Conservation (phyloP, 257 asterid species). For the Solanum bulbocastanum region DNA sequence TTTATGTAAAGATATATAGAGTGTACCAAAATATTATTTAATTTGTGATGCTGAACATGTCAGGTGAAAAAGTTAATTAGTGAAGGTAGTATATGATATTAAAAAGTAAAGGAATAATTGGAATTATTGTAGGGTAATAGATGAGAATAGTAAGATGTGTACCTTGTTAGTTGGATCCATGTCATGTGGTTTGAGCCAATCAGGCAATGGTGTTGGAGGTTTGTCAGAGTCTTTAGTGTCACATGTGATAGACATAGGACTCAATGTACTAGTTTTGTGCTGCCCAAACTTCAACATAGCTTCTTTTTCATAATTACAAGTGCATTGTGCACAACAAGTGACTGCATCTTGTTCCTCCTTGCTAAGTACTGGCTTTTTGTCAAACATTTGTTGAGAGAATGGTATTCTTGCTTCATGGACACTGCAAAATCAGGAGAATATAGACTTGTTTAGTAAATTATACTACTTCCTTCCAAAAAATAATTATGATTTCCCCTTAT, state of each 20-base stretch:
- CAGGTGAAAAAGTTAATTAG: too few species aligned
- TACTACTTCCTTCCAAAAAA: not conserved
- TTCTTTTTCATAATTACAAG: slow-evolving; percentile 58
- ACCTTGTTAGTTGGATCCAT: slow-evolving; percentile 39
- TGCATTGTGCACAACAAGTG: slow-evolving; percentile 66
- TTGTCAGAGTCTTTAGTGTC: slow-evolving; percentile 17
- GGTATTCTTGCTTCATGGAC: slow-evolving; percentile 33
- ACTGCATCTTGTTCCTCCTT: slow-evolving; percentile 40
- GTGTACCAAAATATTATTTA: too few species aligned
- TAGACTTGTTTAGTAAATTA: not conserved
- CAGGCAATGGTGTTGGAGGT: slow-evolving; percentile 45
- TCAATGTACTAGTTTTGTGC: slow-evolving; percentile 8
- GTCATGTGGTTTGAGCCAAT: slow-evolving; percentile 51
- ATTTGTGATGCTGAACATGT: too few species aligned
- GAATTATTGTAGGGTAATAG: not conserved
- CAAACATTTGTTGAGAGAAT: slow-evolving; percentile 27
- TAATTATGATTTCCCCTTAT: not conserved
- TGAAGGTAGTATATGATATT: not conserved
- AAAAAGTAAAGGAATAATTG: not conserved
- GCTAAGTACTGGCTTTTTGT: slow-evolving; percentile 20
- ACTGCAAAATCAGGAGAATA: slow-evolving; percentile 15
- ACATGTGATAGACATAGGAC: not conserved
- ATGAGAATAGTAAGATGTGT: not conserved
- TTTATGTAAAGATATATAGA: too few species aligned
- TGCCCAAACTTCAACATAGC: slow-evolving; percentile 25